A percentile compares a stretch with the other conserved stretches of the same genome.
Evolutionary conservation across 345 rosid species (phyloP).

Genomic region (Hypericum perforatum): DNA sequence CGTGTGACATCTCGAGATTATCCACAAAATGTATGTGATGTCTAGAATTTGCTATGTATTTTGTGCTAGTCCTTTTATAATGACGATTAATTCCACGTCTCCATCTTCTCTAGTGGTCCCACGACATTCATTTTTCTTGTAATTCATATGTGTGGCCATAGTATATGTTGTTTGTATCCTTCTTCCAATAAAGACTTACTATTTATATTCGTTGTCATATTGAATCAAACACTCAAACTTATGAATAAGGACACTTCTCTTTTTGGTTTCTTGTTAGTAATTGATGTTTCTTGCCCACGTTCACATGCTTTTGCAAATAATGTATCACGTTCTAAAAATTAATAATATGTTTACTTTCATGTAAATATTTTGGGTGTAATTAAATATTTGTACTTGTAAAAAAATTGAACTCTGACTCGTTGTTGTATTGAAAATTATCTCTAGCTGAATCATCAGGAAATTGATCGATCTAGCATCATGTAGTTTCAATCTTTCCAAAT

Average conservation of each 20-base stretch:
- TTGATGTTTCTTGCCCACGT: neutral
- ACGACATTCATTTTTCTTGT: constrained; percentile 14
- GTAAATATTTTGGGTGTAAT: too few relatives aligned
- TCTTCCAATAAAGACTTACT: neutral
- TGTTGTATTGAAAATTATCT: too few relatives aligned
- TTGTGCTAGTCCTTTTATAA: constrained; percentile 4
- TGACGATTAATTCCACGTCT: neutral
- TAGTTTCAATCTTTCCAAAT: constrained; percentile 3
- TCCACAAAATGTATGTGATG: neutral
- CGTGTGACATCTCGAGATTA: too few relatives aligned
- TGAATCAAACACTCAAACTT: neutral
- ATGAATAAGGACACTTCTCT: too few relatives aligned
- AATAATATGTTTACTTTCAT: too few relatives aligned
- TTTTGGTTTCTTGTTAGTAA: too few relatives aligned
- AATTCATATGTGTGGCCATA: constrained; percentile 15
- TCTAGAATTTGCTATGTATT: constrained; percentile 7
- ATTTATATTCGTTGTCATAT: neutral
- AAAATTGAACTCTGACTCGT: too few relatives aligned
- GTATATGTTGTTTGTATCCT: constrained; percentile 9
- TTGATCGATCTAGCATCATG: neutral
- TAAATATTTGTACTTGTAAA: too few relatives aligned
- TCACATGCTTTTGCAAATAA: neutral
- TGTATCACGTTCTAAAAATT: too few relatives aligned
- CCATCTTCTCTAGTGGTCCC: constrained; percentile 21
- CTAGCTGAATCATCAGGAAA: too few relatives aligned